Evolutionary conservation across 768 basidiomycete genomes (phyloP).

Genomic region (Pleurotus sapidus): DNA sequence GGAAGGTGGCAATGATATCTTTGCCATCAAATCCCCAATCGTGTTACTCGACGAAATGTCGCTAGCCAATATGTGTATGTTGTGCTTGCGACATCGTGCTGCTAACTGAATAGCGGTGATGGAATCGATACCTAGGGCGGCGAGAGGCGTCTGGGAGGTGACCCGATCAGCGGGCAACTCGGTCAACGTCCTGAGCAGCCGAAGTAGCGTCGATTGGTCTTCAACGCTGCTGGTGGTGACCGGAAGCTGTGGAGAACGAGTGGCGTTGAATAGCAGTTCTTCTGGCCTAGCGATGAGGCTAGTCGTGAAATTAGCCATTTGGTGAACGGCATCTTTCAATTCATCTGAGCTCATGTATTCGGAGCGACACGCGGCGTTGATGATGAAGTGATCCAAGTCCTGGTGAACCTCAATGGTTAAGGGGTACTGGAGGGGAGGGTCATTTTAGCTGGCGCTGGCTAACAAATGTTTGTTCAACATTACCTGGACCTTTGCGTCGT

Average conservation of each 20-base stretch:
- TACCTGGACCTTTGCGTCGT: constrained; percentile 25
- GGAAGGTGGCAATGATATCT: constrained; percentile 4
- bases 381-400: constrained; percentile 21
- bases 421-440: constrained; percentile 34
- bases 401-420: constrained; percentile 41
- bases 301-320: constrained; percentile 14
- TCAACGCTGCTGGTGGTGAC: neutral
- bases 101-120: constrained; percentile 46
- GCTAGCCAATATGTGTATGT: constrained; percentile 29
- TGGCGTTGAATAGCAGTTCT: too few species aligned
- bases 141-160: constrained; percentile 29
- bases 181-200: constrained; percentile 19
- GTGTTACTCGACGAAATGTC: constrained; percentile 41
- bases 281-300: constrained; percentile 16
- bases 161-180: constrained; percentile 27
- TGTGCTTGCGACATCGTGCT: constrained; percentile 33
- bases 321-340: constrained; percentile 18
- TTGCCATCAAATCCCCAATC: constrained; percentile 26
- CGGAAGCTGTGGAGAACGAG: constrained; percentile 3
- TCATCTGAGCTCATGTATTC: constrained; percentile 22
- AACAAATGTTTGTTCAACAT: neutral
- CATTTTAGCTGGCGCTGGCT: neutral
- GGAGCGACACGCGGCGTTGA: constrained; percentile 33
- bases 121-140: constrained; percentile 44
- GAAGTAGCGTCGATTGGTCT: neutral